phyloP scores from a whole-genome alignment of 108 stramenopile genomes.

The Aurantiochytrium sp. region DNA sequence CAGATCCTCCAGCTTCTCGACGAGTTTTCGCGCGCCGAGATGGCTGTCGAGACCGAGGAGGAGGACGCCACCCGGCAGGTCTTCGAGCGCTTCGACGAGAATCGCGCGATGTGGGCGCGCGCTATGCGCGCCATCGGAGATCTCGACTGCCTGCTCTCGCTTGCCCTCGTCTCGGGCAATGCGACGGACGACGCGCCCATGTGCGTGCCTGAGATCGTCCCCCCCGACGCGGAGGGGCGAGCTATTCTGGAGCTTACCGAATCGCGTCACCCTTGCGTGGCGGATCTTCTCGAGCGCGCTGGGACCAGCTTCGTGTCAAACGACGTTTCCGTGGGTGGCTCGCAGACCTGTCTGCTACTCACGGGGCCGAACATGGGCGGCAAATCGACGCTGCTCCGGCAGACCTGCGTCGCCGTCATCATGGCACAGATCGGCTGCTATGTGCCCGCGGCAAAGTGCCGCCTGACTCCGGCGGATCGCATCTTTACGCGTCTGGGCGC shows the following conservation, averaged over 20 bases:
- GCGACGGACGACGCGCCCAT: background rate
- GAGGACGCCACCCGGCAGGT: slow-evolving; percentile 83
- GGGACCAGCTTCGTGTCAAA: slow-evolving; percentile 88
- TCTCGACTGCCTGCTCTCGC: slow-evolving; percentile 86
- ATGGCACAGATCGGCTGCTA: slow-evolving; percentile 95
- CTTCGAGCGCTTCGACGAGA: slow-evolving; percentile 87
- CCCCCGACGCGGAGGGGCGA: background rate
- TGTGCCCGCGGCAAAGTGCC: slow-evolving; percentile 86
- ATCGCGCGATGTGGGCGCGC: slow-evolving; percentile 74
- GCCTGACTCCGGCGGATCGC: slow-evolving; percentile 88
- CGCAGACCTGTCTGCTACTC: slow-evolving; percentile 73
- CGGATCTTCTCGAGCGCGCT: slow-evolving; percentile 57
- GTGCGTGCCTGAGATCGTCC: slow-evolving; percentile 31
- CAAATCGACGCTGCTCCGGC: slow-evolving; percentile 90
- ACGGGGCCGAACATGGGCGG: slow-evolving; percentile 97
- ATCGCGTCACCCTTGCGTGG: slow-evolving; percentile 91
- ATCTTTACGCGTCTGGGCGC: slow-evolving; percentile 99
- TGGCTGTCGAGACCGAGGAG: slow-evolving; percentile 68
- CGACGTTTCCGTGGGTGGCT: slow-evolving; percentile 62
- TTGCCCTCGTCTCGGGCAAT: slow-evolving; percentile 70
- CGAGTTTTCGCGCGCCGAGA: slow-evolving; percentile 72
- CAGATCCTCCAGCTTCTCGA: slow-evolving; percentile 68
- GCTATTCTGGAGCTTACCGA: slow-evolving; percentile 67
- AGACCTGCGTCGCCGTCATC: slow-evolving; percentile 90
- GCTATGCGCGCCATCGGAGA: slow-evolving; percentile 77